Base-by-base conservation (phyloP, 1,139 yeast genomes). In the Nakaseomyces delphensis region DNA sequence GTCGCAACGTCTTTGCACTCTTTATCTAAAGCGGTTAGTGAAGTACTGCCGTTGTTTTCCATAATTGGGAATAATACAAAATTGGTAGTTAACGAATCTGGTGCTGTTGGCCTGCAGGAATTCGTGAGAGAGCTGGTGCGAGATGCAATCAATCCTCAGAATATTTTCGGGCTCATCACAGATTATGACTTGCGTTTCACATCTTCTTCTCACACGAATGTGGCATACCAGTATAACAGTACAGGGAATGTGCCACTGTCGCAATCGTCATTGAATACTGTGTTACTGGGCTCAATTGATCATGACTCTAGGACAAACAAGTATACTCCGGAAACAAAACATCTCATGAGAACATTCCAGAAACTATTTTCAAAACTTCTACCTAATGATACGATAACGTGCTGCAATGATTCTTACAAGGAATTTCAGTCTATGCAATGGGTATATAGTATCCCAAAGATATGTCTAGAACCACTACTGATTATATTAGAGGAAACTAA, bases 381-480 rank as follows among this genome's bases (percentile, higher is more conserved):
- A 25, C 53, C 56, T 4, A 42, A 47, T 67, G 62, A 72, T 76
- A 21, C 62, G 63, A 45, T 49, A 37, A 47, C 60, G 21, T 42
- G 51, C 16, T 55, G 57, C 47, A 49, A 56, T 28, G 45, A 51
- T 20, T 71, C 74, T 27, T 72, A 78, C 10, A 64, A 71, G 41
- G 85, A 81, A 52, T 82, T 81, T 55, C 67, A 76, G 61, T 75
- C 81, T 8, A 79, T 76, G 53, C 94, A 86, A 63, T 86, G 96
- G 96, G 79, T 79, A 58, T 70, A 83, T 45, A 87, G 93, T 1
- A 70, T 86, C 44, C 87, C 95, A 10, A 72, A 79, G 46, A 75
- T 86, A 38, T 80, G 87, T 14, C 77, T 86, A 56, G 83, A 81
- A 61, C 86, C 95, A 1, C 64, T 86, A 37, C 68, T 85, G 41